Evolutionary conservation across 306 rosid genomes (phyloP).

Genomic region (Castanospermum australe): DNA sequence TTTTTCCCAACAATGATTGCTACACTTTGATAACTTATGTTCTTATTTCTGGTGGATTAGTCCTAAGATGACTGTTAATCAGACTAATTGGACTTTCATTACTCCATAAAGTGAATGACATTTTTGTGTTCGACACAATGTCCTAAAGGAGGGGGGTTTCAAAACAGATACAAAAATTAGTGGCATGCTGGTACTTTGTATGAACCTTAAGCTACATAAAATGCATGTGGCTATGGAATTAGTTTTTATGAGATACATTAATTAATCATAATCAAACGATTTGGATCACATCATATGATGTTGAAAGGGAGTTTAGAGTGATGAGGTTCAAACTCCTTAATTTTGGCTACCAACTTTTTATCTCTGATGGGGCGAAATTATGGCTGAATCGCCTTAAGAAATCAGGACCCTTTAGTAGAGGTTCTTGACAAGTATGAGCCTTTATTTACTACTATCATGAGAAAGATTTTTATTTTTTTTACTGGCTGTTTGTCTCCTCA

Average conservation of each 20-base stretch:
- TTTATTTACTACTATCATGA: too few relatives aligned
- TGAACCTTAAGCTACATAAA: not conserved
- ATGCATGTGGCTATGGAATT: not conserved
- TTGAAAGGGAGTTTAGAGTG: not conserved
- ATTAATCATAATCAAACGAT: conserved; percentile 2
- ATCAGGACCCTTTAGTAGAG: too few relatives aligned
- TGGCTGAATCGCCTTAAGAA: not conserved
- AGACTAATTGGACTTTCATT: conserved; percentile 31
- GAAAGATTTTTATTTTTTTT: too few relatives aligned
- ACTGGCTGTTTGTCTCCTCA: too few relatives aligned
- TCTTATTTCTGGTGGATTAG: conserved; percentile 22
- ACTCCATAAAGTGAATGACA: conserved; percentile 23
- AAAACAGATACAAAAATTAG: not conserved
- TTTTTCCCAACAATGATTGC: conserved; percentile 31
- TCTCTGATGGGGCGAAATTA: not conserved
- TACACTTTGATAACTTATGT: conserved; percentile 8
- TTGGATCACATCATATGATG: not conserved
- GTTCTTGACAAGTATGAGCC: too few relatives aligned
- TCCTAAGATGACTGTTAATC: not conserved
- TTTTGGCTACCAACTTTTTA: not conserved
- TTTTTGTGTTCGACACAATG: conserved; percentile 13
- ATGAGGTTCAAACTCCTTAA: not conserved
- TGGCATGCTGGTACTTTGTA: not conserved
- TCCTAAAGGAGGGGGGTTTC: not conserved
- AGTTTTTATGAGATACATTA: not conserved